Evolutionary conservation across 768 basidiomycete genomes (phyloP), one percentile per base, ranked within the genome.

Genomic region (Hysterangium stoloniferum): DNA sequence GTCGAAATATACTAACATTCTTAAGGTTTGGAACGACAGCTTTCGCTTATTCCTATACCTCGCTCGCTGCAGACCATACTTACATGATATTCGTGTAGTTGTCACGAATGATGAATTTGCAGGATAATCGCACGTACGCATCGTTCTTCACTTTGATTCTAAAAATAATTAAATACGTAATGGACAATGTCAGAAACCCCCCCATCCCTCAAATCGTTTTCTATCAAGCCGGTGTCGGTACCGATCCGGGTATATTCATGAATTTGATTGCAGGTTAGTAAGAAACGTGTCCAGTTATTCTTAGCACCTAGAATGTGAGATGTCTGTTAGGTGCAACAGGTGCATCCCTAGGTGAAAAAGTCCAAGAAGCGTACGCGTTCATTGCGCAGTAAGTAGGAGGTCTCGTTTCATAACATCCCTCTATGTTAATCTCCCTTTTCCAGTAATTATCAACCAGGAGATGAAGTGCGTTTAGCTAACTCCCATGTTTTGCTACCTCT

Each of bases 341-440:
- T 24, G 71, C 68, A 36, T 73, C 76, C 29, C 64, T 87, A 55
- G 80, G 66, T 34, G 79, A 80, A 51, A 86, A 87, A 58, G 81
- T 87, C 2, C 79, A 86, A 64, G 83, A 86, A 56, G 84, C 79
- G 29, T 85, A 86, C 64, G 81, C 76, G 15, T 87, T 87, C 59
- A 81, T 87, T 57, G 77, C 85, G 17, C 82, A 87, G 84, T 86
- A 57, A 63, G 84, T 68, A 12, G 15, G 37, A 47, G 11, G 15
- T 22, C 6, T 33, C 43, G 20, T 38, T n/a, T 47, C 45, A 44
- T 32, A 37, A 27, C 38, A 7, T 33, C 17, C 49, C 34, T 12
- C 36, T 4, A 35, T 25, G 24, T 52, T 9, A 20, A 11, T 15
- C 3, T 44, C 31, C 2, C 20, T 15, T 34, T 54, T 37, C n/a